These are phyloP conservation scores for Dothidotthia symphoricarpi DNA, from an alignment of 2,329 filamentous ascomycete species.

Conservation along the genomic window DNA sequence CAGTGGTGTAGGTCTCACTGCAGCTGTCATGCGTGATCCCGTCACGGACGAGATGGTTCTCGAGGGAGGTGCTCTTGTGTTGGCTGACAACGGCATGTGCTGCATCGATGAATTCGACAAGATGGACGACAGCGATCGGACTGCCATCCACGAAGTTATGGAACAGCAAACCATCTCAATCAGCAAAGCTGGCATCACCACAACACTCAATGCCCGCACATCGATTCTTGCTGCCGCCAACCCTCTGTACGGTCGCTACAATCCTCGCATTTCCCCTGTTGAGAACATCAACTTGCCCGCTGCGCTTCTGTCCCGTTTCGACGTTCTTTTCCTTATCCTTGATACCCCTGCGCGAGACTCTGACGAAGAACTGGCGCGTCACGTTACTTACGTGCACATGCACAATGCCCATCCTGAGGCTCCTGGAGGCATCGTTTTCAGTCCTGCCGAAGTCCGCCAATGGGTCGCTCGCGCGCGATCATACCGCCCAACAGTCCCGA, in stretches of 20 bases:
- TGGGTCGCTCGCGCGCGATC: slow-evolving; percentile 92
- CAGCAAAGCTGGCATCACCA: slow-evolving; percentile 91
- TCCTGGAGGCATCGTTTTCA: slow-evolving; percentile 71
- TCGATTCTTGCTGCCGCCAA: slow-evolving; percentile 96
- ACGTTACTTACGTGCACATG: slow-evolving; percentile 97
- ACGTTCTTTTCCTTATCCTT: slow-evolving; percentile 93
- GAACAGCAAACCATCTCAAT: slow-evolving; percentile 85
- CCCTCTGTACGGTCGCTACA: slow-evolving; percentile 96
- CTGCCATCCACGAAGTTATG: slow-evolving; percentile 85
- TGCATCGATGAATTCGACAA: slow-evolving; percentile 88
- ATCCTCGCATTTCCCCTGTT: slow-evolving; percentile 92
- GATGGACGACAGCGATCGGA: slow-evolving; percentile 81
- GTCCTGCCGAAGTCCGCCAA: slow-evolving; percentile 88
- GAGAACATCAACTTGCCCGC: slow-evolving; percentile 99
- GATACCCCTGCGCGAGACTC: slow-evolving; percentile 87
- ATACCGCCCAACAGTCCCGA: slow-evolving; percentile 82
- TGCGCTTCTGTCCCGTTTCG: slow-evolving; percentile 92
- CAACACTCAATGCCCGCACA: slow-evolving; percentile 91
- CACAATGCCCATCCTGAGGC: slow-evolving; percentile 84
- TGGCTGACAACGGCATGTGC: slow-evolving; percentile 81
- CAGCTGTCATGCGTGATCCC: slow-evolving; percentile 79
- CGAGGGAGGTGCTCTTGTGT: slow-evolving; percentile 74
- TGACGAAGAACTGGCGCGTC: slow-evolving; percentile 90
- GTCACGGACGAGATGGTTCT: slow-evolving; percentile 83
- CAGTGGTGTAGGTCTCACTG: slow-evolving; percentile 78